Conservation (phyloP, 768 basidiomycete genomes). For the Amanita pallidorosea region DNA sequence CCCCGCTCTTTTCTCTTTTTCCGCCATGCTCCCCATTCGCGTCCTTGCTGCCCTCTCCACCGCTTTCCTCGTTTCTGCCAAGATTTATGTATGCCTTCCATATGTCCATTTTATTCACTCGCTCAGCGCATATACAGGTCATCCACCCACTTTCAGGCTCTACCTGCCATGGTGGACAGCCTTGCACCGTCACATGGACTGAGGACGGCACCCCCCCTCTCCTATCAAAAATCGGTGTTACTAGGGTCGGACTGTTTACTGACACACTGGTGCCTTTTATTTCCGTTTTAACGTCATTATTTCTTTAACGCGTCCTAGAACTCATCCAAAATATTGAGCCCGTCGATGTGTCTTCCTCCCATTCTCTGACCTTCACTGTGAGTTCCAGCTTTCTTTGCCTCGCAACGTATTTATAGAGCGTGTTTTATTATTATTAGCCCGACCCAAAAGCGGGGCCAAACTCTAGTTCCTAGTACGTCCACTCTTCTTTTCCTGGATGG, state of each 20-base stretch:
- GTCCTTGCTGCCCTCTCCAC: background rate
- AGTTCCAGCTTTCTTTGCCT: background rate
- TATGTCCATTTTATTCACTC: background rate
- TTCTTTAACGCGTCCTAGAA: background rate
- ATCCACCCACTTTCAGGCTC: background rate
- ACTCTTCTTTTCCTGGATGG: background rate
- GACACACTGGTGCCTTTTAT: background rate
- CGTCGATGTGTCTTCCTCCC: background rate
- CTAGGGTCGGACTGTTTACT: constrained; percentile 1
- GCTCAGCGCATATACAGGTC: background rate
- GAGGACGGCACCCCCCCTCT: constrained; percentile 2
- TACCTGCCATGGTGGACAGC: constrained; percentile 1
- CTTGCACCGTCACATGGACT: constrained; percentile 1
- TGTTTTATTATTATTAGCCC: background rate
- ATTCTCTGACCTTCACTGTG: constrained; percentile 2
- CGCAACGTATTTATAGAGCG: background rate
- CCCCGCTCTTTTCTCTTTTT: background rate
- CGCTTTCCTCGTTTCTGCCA: background rate
- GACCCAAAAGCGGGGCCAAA: constrained; percentile 3
- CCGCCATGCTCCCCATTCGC: background rate
- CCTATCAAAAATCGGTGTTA: background rate
- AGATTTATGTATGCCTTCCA: constrained; percentile 1
- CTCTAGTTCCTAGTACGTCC: constrained; percentile 2
- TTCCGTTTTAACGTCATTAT: background rate
- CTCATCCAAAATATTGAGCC: constrained; percentile 3